Percentiles rank a stretch among this genome's conserved stretches.
Evolutionary conservation across 2,329 filamentous ascomycete species (phyloP).

Genomic region (Alternaria burnsii): DNA sequence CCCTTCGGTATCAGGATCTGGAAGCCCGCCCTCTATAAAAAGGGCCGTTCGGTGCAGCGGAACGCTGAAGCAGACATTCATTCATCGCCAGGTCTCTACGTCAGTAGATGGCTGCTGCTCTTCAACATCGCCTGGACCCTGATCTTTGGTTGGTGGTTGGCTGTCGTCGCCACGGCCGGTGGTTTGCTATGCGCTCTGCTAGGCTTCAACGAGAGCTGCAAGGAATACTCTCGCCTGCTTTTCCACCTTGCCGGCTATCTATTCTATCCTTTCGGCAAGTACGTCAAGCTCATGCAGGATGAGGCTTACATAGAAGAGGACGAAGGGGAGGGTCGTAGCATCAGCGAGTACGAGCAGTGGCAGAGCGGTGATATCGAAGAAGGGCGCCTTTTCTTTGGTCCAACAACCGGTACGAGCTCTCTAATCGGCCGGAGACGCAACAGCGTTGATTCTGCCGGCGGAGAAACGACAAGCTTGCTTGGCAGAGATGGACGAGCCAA

Average conservation of each 20-base stretch:
- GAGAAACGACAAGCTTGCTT: slow-evolving; percentile 89
- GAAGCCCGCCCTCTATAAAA: slow-evolving; percentile 99
- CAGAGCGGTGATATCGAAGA: slow-evolving; percentile 97
- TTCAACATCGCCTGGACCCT: slow-evolving; percentile 93
- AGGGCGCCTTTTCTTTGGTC: slow-evolving; percentile 94
- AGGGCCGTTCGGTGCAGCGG: slow-evolving; percentile 93
- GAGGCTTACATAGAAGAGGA: slow-evolving; percentile 95
- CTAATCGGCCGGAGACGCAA: slow-evolving; percentile 86
- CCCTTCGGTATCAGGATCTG: slow-evolving; percentile 98
- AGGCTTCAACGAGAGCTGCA: slow-evolving; percentile 77
- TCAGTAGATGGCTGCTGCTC: slow-evolving; percentile 82
- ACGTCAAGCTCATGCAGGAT: slow-evolving; percentile 90
- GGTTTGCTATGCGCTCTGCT: slow-evolving; percentile 82
- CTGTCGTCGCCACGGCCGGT: slow-evolving; percentile 75
- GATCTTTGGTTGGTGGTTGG: slow-evolving; percentile 96
- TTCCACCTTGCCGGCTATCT: slow-evolving; percentile 86
- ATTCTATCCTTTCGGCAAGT: slow-evolving; percentile 96
- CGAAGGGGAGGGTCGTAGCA: slow-evolving; percentile 92
- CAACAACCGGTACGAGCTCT: slow-evolving; percentile 72
- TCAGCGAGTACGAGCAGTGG: slow-evolving; percentile 99
- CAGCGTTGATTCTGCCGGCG: slow-evolving; percentile 86
- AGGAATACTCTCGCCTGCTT: slow-evolving; percentile 85
- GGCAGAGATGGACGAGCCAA: slow-evolving; percentile 68
- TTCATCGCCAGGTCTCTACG: slow-evolving; percentile 86
- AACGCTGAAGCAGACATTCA: slow-evolving; percentile 97